These are phyloP conservation scores for Cutaneotrichosporon spelunceum DNA, from an alignment of 1,284 basidiomycete species.

Conservation along the genomic window DNA sequence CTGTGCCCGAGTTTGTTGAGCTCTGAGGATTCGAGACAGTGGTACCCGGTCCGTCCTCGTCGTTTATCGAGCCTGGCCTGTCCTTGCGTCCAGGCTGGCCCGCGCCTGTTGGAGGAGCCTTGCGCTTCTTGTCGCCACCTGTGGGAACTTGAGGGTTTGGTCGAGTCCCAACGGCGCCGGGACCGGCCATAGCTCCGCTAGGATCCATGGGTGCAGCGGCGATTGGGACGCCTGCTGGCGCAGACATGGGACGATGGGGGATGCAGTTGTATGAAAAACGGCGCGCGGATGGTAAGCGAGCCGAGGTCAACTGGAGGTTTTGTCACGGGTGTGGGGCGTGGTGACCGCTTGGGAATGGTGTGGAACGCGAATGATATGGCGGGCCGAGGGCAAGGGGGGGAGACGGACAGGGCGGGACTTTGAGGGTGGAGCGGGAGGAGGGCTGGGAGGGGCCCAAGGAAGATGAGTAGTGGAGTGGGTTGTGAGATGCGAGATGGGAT, in stretches of 20 bases:
- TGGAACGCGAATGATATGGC: constrained; percentile 2
- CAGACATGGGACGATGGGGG: constrained; percentile 12
- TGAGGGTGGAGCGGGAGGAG: neutral
- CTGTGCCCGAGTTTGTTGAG: constrained; percentile 1
- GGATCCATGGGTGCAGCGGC: constrained; percentile 16
- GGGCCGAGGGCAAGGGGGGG: neutral
- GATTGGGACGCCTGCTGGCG: constrained; percentile 19
- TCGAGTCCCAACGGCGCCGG: neutral
- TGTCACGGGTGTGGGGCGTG: constrained; percentile 1
- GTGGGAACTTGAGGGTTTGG: neutral
- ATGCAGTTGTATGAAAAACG: neutral
- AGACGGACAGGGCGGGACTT: no score
- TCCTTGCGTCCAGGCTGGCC: constrained; percentile 16
- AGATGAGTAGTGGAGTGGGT: neutral
- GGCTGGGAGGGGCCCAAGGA: neutral
- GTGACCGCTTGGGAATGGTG: neutral
- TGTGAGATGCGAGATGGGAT: neutral
- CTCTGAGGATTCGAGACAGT: neutral
- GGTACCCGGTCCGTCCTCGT: constrained; percentile 34
- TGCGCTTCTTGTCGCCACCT: constrained; percentile 52
- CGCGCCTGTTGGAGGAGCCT: constrained; percentile 28
- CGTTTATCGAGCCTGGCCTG: constrained; percentile 30
- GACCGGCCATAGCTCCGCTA: neutral
- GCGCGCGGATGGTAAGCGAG: constrained; percentile 1
- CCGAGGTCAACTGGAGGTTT: constrained; percentile 1